Evolutionary conservation across 129 eudicot genomes (phyloP), one percentile per base, ranked within the genome.

Genomic region (Pseudognaphalium luteoalbum): DNA sequence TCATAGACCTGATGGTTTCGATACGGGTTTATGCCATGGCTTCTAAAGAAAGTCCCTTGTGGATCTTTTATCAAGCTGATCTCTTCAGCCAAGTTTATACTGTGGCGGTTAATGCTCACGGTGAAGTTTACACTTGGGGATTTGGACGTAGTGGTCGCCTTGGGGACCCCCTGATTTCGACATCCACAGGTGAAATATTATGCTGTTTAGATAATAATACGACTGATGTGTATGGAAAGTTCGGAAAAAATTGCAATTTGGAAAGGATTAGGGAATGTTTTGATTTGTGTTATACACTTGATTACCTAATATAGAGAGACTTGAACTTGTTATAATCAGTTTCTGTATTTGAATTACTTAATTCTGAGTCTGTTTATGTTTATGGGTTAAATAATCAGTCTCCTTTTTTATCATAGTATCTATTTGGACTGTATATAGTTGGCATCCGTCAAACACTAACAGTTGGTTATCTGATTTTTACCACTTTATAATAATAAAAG

Each of bases 71-170:
- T 94, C 66, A 89, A 91, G 75, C 61, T 76, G 33, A 73, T 89
- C 60, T 89, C 96, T 66, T 91, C 98, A 25, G 91, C 97, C 28
- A 94, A 94, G 85, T 94, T 94, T 86, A 94, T 35, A 94, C 97
- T 76, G 93, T 87, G 42, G 97, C 98, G 22, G 96, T 94, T 20
- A 87, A 76, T 79, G 90, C 86, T 12, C 74, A 74, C 44, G 97
- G 98, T 33, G 97, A 94, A 77, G 96, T 94, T 68, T 94, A 85
- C 82, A 89, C 98, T 6, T 94, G 98, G 98, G 98, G 98, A 56
- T 94, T 91, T 78, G 98, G 98, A 29, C 86, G 98, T 33, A 97
- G 98, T 6, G 98, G 98, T 50, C 97, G 97, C 41, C 97, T 94
- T 66, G 98, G 96, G 41, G 97, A 94, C 82, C 97, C 98, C 44